These are phyloP conservation scores for Trametes pubescens DNA, from an alignment of 1,284 basidiomycete species.

Conservation along the genomic window DNA sequence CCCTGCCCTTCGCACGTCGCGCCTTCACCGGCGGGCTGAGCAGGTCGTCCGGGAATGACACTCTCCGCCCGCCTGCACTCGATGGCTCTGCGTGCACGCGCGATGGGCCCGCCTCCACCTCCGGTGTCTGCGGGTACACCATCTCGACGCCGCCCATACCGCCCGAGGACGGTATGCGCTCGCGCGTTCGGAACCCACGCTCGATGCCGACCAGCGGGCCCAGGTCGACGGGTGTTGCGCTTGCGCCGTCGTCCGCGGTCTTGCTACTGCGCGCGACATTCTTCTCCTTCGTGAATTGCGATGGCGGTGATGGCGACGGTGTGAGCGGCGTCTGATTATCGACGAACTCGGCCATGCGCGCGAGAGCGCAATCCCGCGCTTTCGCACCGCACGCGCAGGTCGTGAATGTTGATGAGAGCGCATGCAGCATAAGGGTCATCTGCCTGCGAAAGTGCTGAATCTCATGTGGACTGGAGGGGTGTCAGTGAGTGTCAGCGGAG, in stretches of 20 bases:
- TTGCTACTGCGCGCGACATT: constrained; percentile 17
- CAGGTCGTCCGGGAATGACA: constrained; percentile 31
- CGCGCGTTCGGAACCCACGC: constrained; percentile 71
- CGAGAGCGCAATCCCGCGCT: constrained; percentile 70
- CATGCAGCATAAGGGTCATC: constrained; percentile 76
- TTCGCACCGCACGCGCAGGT: constrained; percentile 78
- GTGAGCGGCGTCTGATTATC: constrained; percentile 51
- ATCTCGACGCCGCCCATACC: constrained; percentile 73
- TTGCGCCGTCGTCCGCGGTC: constrained; percentile 14
- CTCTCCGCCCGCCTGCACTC: constrained; percentile 15
- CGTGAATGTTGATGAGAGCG: constrained; percentile 77
- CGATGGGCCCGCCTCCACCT: constrained; percentile 34
- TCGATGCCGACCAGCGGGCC: constrained; percentile 75
- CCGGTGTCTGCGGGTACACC: constrained; percentile 37
- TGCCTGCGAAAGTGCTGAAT: constrained; percentile 64
- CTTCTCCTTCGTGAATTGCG: constrained; percentile 29
- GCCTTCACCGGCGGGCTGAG: constrained; percentile 19
- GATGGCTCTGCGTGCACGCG: constrained; percentile 15
- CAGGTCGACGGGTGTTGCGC: constrained; percentile 51
- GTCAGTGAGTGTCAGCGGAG: constrained; percentile 31
- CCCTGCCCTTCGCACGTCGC: constrained; percentile 35
- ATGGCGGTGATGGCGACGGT: constrained; percentile 40
- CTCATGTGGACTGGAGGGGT: constrained; percentile 54
- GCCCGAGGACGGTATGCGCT: constrained; percentile 59
- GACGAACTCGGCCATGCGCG: constrained; percentile 72